These are phyloP conservation scores for Chlorella sp. DNA, from an alignment of 139 green algal species.

Conservation along the genomic window DNA sequence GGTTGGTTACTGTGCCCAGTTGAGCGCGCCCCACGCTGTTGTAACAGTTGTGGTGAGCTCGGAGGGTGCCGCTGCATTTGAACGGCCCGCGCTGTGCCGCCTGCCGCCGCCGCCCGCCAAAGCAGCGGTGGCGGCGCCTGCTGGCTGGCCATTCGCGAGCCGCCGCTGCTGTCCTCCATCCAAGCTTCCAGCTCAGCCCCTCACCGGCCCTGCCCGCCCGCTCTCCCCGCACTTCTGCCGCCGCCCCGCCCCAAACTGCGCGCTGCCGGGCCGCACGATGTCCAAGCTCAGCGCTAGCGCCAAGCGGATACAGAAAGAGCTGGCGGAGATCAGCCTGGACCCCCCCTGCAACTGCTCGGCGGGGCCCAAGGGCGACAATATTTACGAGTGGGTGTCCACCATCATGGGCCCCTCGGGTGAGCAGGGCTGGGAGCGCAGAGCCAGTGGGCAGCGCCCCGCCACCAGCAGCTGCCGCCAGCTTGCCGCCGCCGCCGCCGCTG, in stretches of 20 bases:
- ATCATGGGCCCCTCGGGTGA: constrained; percentile 92
- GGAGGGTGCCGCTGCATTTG: no score
- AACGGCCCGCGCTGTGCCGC: no score
- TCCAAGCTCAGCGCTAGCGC: constrained; percentile 45
- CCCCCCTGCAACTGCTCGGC: constrained; percentile 94
- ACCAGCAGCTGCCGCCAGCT: background rate
- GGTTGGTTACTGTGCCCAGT: no score
- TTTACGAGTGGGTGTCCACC: constrained; percentile 97
- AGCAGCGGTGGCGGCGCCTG: no score
- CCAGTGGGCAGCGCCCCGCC: background rate
- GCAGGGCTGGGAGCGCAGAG: background rate
- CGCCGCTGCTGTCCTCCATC: background rate
- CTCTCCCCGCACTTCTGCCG: background rate
- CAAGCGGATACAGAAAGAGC: constrained; percentile 94
- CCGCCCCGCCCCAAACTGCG: no score
- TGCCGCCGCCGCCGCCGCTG: background rate
- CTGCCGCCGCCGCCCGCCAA: no score
- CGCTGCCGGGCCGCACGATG: constrained; percentile 7
- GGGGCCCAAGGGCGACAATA: constrained; percentile 98
- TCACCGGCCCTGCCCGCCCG: background rate
- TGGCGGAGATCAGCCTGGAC: constrained; percentile 95
- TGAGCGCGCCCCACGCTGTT: no score
- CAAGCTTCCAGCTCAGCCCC: background rate
- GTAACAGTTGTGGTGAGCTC: no score
- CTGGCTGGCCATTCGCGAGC: no score